Base-by-base conservation (phyloP, 345 rosid genomes). In the Cardamine resedifolia region DNA sequence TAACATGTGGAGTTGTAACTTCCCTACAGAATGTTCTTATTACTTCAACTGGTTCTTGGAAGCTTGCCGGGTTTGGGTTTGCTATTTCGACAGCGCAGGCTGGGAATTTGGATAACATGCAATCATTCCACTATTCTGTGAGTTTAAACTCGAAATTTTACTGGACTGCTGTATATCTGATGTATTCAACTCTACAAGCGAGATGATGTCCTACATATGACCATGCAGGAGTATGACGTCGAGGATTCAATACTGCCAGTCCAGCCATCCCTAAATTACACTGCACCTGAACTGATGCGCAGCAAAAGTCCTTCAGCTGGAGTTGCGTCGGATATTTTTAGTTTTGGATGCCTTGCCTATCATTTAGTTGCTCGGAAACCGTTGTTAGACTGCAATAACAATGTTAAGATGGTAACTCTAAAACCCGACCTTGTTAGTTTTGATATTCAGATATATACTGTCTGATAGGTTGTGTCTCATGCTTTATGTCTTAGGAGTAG, bases 41-140 rank as follows among this genome's bases (percentile, higher is more conserved):
- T 57, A 95, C 99, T 23, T 86, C 90, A 43, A 68, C 81, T 80
- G 99, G 99, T 72, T 96, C 99, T 41, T 95, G 99, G 99, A 95
- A 95, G 81, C 96, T 95, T 73, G 94, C 94, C 38, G 99, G 99
- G 68, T 95, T 95, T 82, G 88, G 98, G 16, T 90, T 95, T 86
- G 87, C 98, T 60, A 78, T 87, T 73, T 49, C 96, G 56, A 43
- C 83, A 8, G 92, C 89, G 63, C 94, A 91, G 72, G 76, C 77
- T 28, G 80, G 84, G 51, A 83, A 87, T 77, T 82, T 77, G 64
- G 78, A 89, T 68, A 80, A 75, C 75, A 83, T 74, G 59, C 89
- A 81, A 77, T 79, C 90, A 69, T 95, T 91, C 58, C 98, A 95
- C 77, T 95, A 87, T 82, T 78, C 96, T 78, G 99, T 95, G 80